Base-by-base conservation (phyloP, 768 basidiomycete genomes). In the Rhodosporidiobolus odoratus region DNA sequence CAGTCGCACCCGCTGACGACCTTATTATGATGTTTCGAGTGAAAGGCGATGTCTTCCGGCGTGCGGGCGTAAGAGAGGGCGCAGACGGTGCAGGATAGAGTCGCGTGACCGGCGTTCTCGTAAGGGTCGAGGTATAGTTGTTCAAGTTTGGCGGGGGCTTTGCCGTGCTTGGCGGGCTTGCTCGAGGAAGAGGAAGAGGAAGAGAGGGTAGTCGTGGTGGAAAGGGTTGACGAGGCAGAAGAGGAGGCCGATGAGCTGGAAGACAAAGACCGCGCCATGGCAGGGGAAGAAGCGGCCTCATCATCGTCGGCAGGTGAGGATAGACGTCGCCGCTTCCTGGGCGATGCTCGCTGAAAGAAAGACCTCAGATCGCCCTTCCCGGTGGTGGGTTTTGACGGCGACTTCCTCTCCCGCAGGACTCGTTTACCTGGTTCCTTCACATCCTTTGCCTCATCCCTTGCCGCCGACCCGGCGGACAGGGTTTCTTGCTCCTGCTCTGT, bases 61-160 rank as follows among this genome's bases (percentile, higher is more conserved):
- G 66, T 71, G 23, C 73, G 43, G 0, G 65, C 30, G 54, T 74
- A 74, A 10, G 66, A 68, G 10, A 74, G 58, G 0, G 66, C 25
- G 57, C 73, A 74, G 3, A 27, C n/a, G 7, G 73, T 9, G 58
- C 73, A 74, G 2, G 62, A 65, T 19, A 74, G 40, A 9, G 66
- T 71, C 25, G 66, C 50, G 34, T 58, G 61, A 2, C 73, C 73
- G 0, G 66, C 40, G 0, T 58, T 62, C 6, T 61, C 30, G 66
- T 65, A 74, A 37, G 73, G 73, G 59, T 74, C 73, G 40, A 74
- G 68, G 63, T 65, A 74, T 43, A 74, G 69, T 41, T 74, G 73
- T 30, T 66, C 62, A 16, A 69, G 54, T 54, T 66, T 73, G 15
- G n/a, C 52, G 37, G 63, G 13, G 43, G 43, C 43, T 45, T 45